Evolutionary conservation across 768 basidiomycete genomes (phyloP).

Genomic region (Kwoniella mangroviensis): DNA sequence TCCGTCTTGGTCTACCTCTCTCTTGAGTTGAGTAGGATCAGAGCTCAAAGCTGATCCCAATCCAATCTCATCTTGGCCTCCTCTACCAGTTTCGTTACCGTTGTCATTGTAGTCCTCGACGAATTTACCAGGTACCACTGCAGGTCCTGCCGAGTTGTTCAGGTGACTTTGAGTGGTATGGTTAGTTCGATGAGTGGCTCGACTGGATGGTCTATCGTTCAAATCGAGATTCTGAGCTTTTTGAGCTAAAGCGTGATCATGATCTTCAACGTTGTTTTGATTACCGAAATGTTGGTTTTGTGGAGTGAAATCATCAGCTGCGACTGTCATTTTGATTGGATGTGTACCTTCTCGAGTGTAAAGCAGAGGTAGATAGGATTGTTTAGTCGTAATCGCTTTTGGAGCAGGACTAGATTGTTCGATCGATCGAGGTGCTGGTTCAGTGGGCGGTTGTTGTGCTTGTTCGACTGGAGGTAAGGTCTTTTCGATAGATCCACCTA

Average conservation of each 20-base stretch:
- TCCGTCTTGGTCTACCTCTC: slow-evolving; percentile 7
- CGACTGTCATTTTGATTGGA: slow-evolving; percentile 25
- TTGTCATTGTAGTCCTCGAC: slow-evolving; percentile 12
- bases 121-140: slow-evolving; percentile 7
- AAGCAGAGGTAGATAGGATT: slow-evolving; percentile 23
- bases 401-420: slow-evolving; percentile 7
- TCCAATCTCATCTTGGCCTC: background rate
- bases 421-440: background rate
- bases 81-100: slow-evolving; percentile 6
- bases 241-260: slow-evolving; percentile 15
- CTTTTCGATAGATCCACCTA: slow-evolving; percentile 11
- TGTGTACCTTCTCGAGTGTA: slow-evolving; percentile 26
- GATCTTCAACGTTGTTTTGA: slow-evolving; percentile 5
- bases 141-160: slow-evolving; percentile 12
- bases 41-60: slow-evolving; percentile 11
- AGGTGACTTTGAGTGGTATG: slow-evolving; percentile 11
- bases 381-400: slow-evolving; percentile 7
- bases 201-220: slow-evolving; percentile 16
- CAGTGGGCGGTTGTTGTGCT: background rate
- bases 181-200: slow-evolving; percentile 23
- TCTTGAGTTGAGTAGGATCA: slow-evolving; percentile 14
- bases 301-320: no score
- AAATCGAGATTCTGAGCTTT: slow-evolving; percentile 22
- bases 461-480: background rate
- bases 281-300: slow-evolving; percentile 3